Percentiles rank a stretch among this genome's conserved stretches.
These are phyloP conservation scores for Cladochytrium replicatum DNA, from an alignment of 192 early-diverging fungal species.

Conservation along the genomic window DNA sequence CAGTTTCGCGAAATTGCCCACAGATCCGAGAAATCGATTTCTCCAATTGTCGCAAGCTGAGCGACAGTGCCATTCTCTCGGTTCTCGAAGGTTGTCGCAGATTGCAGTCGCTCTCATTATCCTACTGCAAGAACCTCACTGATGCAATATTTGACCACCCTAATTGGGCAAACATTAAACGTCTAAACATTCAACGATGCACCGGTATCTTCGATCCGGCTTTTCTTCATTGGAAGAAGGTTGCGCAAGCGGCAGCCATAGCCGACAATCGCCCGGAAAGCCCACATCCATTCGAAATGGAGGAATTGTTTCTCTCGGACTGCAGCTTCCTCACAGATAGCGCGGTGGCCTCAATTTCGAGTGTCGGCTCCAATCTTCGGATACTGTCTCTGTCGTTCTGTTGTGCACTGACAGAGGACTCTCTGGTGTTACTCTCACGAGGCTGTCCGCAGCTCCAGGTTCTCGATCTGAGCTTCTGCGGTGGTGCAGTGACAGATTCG, in stretches of 20 bases:
- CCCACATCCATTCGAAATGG: too few relatives aligned
- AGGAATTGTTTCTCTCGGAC: slow-evolving; percentile 55
- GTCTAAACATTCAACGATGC: slow-evolving; percentile 63
- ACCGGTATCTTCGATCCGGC: slow-evolving; percentile 59
- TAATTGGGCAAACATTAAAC: slow-evolving; percentile 40
- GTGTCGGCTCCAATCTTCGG: slow-evolving; percentile 42
- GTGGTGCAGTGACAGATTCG: slow-evolving; percentile 59
- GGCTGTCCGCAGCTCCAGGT: slow-evolving; percentile 34
- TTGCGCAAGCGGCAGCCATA: too few relatives aligned
- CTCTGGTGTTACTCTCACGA: slow-evolving; percentile 25
- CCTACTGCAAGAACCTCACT: slow-evolving; percentile 71
- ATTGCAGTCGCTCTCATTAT: slow-evolving; percentile 34
- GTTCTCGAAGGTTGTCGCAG: slow-evolving; percentile 34
- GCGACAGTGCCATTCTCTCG: slow-evolving; percentile 43
- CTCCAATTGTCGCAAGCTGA: slow-evolving; percentile 69
- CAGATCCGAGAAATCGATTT: slow-evolving; percentile 49
- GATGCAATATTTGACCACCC: slow-evolving; percentile 46
- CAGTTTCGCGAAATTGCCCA: slow-evolving; percentile 25
- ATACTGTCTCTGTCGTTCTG: slow-evolving; percentile 61
- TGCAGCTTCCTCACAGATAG: slow-evolving; percentile 68
- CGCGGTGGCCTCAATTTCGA: slow-evolving; percentile 42
- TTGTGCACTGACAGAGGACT: slow-evolving; percentile 59
- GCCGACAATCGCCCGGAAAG: too few relatives aligned
- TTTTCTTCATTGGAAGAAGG: slow-evolving; percentile 38
- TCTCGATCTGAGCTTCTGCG: slow-evolving; percentile 63